Evolutionary conservation across 2,329 filamentous ascomycete genomes (phyloP).

Genomic region (Huntiella bhutanensis): DNA sequence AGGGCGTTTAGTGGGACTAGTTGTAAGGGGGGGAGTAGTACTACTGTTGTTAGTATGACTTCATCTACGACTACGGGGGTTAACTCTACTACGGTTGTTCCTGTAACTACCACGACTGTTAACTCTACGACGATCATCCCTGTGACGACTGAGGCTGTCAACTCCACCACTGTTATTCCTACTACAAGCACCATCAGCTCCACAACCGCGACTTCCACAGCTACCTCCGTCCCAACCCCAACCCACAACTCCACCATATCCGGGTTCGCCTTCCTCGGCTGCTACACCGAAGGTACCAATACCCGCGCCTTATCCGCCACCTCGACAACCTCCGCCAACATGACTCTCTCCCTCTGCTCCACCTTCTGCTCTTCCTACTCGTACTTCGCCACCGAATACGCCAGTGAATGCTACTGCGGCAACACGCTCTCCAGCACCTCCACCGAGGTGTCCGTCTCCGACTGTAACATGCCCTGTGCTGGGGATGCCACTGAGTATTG

Average conservation of each 20-base stretch:
- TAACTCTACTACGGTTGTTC: neutral
- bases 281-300: constrained; percentile 27
- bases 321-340: constrained; percentile 25
- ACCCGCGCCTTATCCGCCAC: constrained; percentile 25
- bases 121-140: neutral
- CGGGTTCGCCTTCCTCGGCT: constrained; percentile 27
- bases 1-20: constrained; percentile 20
- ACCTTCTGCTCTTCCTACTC: constrained; percentile 26
- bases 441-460: constrained; percentile 15
- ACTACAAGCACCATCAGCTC: constrained; percentile 14
- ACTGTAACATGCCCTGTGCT: constrained; percentile 24
- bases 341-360: constrained; percentile 31
- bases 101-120: constrained; percentile 5
- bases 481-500: constrained; percentile 24
- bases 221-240: constrained; percentile 8
- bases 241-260: constrained; percentile 23
- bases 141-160: neutral
- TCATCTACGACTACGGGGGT: constrained; percentile 12
- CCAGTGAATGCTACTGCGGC: constrained; percentile 33
- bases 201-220: constrained; percentile 12
- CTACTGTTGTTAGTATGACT: neutral
- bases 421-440: constrained; percentile 20
- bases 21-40: constrained; percentile 11
- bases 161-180: neutral
- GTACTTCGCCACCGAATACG: constrained; percentile 33